Conservation (phyloP, 2,329 filamentous ascomycete genomes). For the Phyllosticta capitalensis region DNA sequence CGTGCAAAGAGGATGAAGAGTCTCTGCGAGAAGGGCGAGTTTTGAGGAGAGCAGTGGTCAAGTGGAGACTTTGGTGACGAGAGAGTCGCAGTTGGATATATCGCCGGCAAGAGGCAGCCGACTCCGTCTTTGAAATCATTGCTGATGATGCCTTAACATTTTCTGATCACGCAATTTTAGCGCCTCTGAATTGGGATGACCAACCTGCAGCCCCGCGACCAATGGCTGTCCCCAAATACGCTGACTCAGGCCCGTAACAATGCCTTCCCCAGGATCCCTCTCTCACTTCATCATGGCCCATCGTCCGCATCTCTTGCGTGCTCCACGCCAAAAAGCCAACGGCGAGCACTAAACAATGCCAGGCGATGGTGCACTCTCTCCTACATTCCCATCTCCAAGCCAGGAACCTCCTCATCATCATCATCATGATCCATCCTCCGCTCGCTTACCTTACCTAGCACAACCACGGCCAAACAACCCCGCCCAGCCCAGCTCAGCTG, state of each 20-base stretch:
- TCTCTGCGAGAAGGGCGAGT: not conserved
- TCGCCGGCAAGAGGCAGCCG: conserved; percentile 5
- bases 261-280: not conserved
- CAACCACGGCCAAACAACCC: no score
- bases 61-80: conserved; percentile 3
- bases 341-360: no score
- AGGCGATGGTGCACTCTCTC: no score
- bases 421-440: no score
- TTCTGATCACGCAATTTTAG: conserved; percentile 14
- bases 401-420: no score
- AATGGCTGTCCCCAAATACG: no score
- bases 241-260: no score
- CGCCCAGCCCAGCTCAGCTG: no score
- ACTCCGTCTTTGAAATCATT: conserved; percentile 14
- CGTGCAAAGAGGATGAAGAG: not conserved
- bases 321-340: not conserved
- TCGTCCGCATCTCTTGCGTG: not conserved
- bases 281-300: not conserved
- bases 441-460: no score
- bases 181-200: not conserved
- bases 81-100: conserved; percentile 9
- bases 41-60: not conserved
- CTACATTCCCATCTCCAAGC: no score
- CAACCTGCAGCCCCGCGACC: no score
- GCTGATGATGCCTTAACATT: conserved; percentile 13